Conservation (phyloP, 2,329 filamentous ascomycete species). For the Tolypocladium guangdongense region DNA sequence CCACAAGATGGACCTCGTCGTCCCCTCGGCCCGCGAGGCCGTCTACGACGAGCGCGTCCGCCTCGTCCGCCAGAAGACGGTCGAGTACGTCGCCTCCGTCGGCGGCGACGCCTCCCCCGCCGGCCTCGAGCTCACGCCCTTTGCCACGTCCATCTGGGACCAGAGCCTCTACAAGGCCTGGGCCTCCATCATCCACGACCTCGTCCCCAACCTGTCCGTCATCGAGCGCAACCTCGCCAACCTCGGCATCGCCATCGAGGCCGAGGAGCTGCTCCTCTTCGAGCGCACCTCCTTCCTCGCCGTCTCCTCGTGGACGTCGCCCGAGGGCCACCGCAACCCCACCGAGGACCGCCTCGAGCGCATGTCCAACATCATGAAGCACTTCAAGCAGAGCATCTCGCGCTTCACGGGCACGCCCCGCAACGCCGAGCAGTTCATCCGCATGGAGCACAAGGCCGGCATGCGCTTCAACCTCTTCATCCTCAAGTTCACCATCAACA, state of each 20-base stretch:
- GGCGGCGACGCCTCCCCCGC: constrained; percentile 18
- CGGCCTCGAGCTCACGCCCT: constrained; percentile 64
- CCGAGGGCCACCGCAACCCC: constrained; percentile 67
- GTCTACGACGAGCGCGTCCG: constrained; percentile 78
- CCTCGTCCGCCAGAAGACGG: constrained; percentile 64
- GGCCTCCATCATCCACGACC: constrained; percentile 94
- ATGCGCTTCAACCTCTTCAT: constrained; percentile 85
- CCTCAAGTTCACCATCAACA: constrained; percentile 93
- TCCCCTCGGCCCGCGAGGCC: constrained; percentile 63
- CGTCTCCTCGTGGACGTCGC: constrained; percentile 81
- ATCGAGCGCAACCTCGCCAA: constrained; percentile 81
- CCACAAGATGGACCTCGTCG: constrained; percentile 97
- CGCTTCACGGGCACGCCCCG: constrained; percentile 73
- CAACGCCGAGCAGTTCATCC: constrained; percentile 68
- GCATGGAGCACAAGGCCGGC: constrained; percentile 70
- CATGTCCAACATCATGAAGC: constrained; percentile 95
- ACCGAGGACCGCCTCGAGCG: constrained; percentile 87
- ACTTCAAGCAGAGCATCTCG: constrained; percentile 79
- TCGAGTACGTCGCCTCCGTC: constrained; percentile 34
- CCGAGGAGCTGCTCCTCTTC: constrained; percentile 88
- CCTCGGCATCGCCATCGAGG: constrained; percentile 76
- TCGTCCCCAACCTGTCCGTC: constrained; percentile 84
- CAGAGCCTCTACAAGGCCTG: constrained; percentile 96
- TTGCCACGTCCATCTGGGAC: constrained; percentile 96
- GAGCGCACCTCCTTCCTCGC: constrained; percentile 93